phyloP scores from a whole-genome alignment of 257 asterid genomes.

The Solanum rostratum region DNA sequence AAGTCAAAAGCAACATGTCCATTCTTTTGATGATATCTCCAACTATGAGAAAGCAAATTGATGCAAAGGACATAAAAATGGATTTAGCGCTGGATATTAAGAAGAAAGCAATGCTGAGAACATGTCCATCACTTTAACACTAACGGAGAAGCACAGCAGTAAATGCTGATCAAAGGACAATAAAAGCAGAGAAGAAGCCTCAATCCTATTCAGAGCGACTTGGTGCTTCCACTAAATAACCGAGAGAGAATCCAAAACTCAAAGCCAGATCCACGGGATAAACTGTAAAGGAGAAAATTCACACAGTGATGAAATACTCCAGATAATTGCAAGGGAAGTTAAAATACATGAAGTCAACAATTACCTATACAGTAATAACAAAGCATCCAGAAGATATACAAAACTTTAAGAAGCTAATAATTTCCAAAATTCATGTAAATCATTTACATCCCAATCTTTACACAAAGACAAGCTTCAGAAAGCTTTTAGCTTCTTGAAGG shows the following conservation, averaged over 20 bases:
- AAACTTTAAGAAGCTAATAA: neutral
- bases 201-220: neutral
- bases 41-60: slow-evolving; percentile 1
- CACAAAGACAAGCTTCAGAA: neutral
- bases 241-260: slow-evolving; percentile 14
- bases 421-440: neutral
- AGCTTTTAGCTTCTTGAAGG: neutral
- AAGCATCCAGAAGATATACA: neutral
- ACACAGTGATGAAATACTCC: neutral
- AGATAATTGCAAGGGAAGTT: neutral
- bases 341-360: neutral
- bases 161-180: neutral
- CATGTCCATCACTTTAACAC: slow-evolving; percentile 5
- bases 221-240: slow-evolving; percentile 13
- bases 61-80: slow-evolving; percentile 9
- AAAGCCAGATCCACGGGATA: neutral
- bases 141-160: neutral
- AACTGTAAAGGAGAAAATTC: neutral
- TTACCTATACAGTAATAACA: neutral
- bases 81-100: slow-evolving; percentile 12
- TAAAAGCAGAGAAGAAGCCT: neutral
- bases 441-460: neutral
- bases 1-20: slow-evolving; percentile 40
- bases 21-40: slow-evolving; percentile 29
- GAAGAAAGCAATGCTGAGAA: slow-evolving; percentile 1